These are phyloP conservation scores for Hymenoscyphus scutula DNA, from an alignment of 2,329 filamentous ascomycete genomes.

Conservation along the genomic window DNA sequence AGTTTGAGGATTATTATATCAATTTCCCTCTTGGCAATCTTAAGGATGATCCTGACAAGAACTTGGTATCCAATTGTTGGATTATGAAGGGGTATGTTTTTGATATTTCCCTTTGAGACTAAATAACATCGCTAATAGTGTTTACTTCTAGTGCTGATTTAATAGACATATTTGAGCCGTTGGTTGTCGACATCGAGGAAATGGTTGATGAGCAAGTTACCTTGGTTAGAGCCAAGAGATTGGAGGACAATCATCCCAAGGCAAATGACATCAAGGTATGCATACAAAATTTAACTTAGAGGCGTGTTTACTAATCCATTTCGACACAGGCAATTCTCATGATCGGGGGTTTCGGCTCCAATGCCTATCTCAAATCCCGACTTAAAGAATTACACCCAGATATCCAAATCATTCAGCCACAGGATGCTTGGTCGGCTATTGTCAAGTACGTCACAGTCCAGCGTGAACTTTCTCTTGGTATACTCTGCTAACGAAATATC, in stretches of 20 bases:
- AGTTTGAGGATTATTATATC: constrained; percentile 30
- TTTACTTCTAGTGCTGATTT: constrained; percentile 45
- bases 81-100: constrained; percentile 24
- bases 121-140: constrained; percentile 10
- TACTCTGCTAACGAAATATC: background rate
- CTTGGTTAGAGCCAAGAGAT: constrained; percentile 38
- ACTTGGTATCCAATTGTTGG: constrained; percentile 23
- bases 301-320: background rate
- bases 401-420: constrained; percentile 25
- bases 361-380: constrained; percentile 37
- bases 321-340: constrained; percentile 33
- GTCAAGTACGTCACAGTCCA: constrained; percentile 20
- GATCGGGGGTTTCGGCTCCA: constrained; percentile 28
- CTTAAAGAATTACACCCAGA: constrained; percentile 39
- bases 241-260: constrained; percentile 40
- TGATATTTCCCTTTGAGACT: background rate
- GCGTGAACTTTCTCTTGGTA: background rate
- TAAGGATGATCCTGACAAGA: constrained; percentile 25
- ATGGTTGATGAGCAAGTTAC: constrained; percentile 44
- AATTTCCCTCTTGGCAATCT: constrained; percentile 32
- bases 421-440: constrained; percentile 27
- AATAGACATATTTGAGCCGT: constrained; percentile 50
- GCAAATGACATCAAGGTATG: constrained; percentile 43
- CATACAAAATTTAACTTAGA: background rate
- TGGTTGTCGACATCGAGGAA: constrained; percentile 41